Evolutionary conservation across 2,329 filamentous ascomycete genomes (phyloP).

Genomic region (Phaeosphaeriaceae sp.): DNA sequence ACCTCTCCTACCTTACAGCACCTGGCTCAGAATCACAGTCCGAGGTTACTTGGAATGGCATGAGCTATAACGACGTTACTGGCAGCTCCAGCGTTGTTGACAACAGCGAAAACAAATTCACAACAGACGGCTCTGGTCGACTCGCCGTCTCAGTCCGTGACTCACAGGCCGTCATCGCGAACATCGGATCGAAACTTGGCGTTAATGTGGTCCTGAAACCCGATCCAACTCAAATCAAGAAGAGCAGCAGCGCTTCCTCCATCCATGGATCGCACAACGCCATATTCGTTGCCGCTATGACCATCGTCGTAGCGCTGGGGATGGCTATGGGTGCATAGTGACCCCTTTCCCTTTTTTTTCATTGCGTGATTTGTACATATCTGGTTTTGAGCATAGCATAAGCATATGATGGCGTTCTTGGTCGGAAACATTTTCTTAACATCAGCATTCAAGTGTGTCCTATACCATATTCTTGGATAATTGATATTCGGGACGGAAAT

Average conservation of each 20-base stretch:
- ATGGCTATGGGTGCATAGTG: constrained; percentile 1
- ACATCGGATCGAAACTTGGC: constrained; percentile 50
- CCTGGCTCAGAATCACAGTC: constrained; percentile 52
- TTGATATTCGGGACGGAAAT: not conserved
- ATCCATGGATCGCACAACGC: constrained; percentile 17
- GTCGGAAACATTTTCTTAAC: not conserved
- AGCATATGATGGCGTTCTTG: not conserved
- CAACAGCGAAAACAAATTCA: constrained; percentile 37
- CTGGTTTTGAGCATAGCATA: not conserved
- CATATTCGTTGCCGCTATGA: constrained; percentile 13
- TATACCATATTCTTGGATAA: not conserved
- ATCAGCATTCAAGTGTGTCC: not conserved
- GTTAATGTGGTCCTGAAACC: constrained; percentile 37
- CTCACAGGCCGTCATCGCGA: constrained; percentile 55
- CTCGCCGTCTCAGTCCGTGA: constrained; percentile 48
- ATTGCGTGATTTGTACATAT: not conserved
- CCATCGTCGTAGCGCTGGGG: constrained; percentile 15
- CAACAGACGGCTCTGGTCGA: constrained; percentile 29
- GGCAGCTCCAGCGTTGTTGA: constrained; percentile 50
- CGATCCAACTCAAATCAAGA: constrained; percentile 34
- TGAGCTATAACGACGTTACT: constrained; percentile 52
- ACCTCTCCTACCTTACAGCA: constrained; percentile 56
- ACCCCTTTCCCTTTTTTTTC: not conserved
- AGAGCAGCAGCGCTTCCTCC: constrained; percentile 32
- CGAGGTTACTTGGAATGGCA: constrained; percentile 56